These are phyloP conservation scores for Mortierella polycephala DNA, from an alignment of 371 early-diverging fungal genomes.

Conservation along the genomic window DNA sequence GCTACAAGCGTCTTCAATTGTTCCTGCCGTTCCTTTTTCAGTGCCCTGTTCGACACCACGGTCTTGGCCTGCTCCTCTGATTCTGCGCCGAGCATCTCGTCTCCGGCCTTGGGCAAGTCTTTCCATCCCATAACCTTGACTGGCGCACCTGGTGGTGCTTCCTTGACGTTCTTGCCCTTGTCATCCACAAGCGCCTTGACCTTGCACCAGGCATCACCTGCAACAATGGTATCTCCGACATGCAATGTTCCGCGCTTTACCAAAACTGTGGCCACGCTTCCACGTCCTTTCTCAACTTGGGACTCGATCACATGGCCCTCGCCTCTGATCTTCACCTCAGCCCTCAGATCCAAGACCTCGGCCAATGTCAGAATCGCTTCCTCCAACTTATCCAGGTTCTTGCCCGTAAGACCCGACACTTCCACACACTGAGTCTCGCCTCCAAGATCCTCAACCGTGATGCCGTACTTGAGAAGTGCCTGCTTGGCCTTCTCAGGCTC, in stretches of 20 bases:
- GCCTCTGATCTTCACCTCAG: constrained; percentile 75
- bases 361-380: constrained; percentile 89
- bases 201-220: constrained; percentile 88
- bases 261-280: constrained; percentile 86
- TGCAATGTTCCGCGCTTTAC: constrained; percentile 88
- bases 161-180: constrained; percentile 72
- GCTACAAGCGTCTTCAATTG: constrained; percentile 76
- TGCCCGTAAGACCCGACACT: constrained; percentile 89
- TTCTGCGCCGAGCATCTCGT: constrained; percentile 83
- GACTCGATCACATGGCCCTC: constrained; percentile 94
- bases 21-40: constrained; percentile 68
- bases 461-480: constrained; percentile 79
- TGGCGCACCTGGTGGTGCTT: constrained; percentile 90
- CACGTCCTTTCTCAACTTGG: constrained; percentile 85
- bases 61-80: constrained; percentile 81
- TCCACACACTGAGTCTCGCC: constrained; percentile 93
- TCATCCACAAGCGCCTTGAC: constrained; percentile 89
- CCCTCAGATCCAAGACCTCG: constrained; percentile 87
- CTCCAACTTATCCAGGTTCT: constrained; percentile 87
- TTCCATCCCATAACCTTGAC: constrained; percentile 95
- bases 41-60: constrained; percentile 74
- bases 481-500: constrained; percentile 80
- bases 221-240: constrained; percentile 82
- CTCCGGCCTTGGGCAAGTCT: constrained; percentile 91
- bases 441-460: constrained; percentile 93